Conservation (phyloP, 2,329 filamentous ascomycete species). For the Beauveria scarabaeidicola region DNA sequence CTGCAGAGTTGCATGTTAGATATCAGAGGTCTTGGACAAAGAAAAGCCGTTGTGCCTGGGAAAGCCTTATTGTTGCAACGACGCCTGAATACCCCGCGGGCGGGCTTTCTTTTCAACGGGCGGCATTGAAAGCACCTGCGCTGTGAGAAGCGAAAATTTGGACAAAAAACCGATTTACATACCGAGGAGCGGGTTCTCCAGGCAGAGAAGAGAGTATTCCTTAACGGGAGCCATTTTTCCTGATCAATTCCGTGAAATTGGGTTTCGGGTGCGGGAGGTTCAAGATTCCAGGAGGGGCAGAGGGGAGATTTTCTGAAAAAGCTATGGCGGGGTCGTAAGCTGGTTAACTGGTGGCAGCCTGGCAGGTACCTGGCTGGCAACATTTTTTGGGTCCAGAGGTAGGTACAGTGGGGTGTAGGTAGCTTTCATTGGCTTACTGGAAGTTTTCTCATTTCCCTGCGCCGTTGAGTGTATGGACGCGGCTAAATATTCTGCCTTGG, state of each 20-base stretch:
- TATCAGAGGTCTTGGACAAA: neutral
- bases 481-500: no score
- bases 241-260: constrained; percentile 15
- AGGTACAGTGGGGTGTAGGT: no score
- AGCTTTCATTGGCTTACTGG: neutral
- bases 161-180: constrained; percentile 23
- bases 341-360: neutral
- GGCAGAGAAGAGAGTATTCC: constrained; percentile 80
- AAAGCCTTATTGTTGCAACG: neutral
- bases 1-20: constrained; percentile 31
- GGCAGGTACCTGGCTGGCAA: neutral
- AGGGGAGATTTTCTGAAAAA: constrained; percentile 10
- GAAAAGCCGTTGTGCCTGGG: neutral
- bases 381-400: neutral
- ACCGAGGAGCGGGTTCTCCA: constrained; percentile 98
- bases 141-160: constrained; percentile 4
- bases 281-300: constrained; percentile 14
- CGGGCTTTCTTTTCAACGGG: neutral
- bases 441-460: neutral
- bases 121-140: neutral
- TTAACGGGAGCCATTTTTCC: constrained; percentile 62
- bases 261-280: constrained; percentile 9
- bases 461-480: neutral
- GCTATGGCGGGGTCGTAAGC: constrained; percentile 9
- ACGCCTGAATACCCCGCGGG: neutral